Percentiles rank a stretch among this genome's conserved stretches.
phyloP scores from a whole-genome alignment of 2,329 filamentous ascomycete genomes.

The Neopestalotiopsis rosae region DNA sequence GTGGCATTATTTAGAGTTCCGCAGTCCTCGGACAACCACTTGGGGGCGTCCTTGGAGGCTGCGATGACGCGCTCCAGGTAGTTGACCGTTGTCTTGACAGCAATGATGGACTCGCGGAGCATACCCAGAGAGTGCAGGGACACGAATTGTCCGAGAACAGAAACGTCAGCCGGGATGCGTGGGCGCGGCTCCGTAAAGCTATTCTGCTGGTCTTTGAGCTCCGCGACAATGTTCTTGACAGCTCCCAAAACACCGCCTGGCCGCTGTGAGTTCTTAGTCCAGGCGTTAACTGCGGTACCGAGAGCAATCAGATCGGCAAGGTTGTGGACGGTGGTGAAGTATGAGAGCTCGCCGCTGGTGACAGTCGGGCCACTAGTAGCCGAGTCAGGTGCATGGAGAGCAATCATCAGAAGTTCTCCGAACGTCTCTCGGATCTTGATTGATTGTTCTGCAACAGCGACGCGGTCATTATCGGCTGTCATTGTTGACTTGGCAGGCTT shows the following conservation, averaged over 20 bases:
- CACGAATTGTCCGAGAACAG: slow-evolving; percentile 35
- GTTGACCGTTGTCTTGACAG: slow-evolving; percentile 35
- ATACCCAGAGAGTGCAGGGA: slow-evolving; percentile 42
- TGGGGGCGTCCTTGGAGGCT: slow-evolving; percentile 38
- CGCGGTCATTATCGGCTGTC: slow-evolving; percentile 45
- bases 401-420: neutral
- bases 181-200: slow-evolving; percentile 25
- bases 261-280: slow-evolving; percentile 13
- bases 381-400: neutral
- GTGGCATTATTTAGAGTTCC: slow-evolving; percentile 35
- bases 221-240: neutral
- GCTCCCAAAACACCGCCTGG: slow-evolving; percentile 21
- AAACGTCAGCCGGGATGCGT: slow-evolving; percentile 22
- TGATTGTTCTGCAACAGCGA: neutral
- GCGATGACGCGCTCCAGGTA: slow-evolving; percentile 35
- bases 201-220: slow-evolving; percentile 25
- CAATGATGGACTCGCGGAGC: slow-evolving; percentile 42
- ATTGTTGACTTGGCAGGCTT: slow-evolving; percentile 49
- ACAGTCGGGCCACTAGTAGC: neutral
- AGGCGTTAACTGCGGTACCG: neutral
- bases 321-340: slow-evolving; percentile 13
- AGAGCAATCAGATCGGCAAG: slow-evolving; percentile 23
- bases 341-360: slow-evolving; percentile 14
- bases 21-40: slow-evolving; percentile 39
- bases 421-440: neutral